Conservation (phyloP, 192 early-diverging fungal species). For the Linderina pennispora region DNA sequence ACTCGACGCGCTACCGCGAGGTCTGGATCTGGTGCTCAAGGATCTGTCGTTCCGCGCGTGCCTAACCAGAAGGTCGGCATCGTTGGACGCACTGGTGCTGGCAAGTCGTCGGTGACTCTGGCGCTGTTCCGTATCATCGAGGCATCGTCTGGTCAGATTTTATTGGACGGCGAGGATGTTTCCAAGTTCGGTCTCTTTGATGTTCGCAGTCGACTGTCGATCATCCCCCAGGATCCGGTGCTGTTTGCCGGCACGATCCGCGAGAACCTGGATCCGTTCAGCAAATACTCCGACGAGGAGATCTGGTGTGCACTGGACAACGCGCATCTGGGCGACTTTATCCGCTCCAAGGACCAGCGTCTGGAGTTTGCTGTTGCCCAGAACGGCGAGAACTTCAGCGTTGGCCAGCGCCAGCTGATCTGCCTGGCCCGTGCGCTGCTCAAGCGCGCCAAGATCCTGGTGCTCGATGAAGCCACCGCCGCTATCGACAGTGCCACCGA, state of each 20-base stretch:
- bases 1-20: constrained; percentile 74
- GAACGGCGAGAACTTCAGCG: constrained; percentile 78
- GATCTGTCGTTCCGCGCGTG: constrained; percentile 16
- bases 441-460: constrained; percentile 65
- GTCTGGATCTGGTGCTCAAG: constrained; percentile 73
- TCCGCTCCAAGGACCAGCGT: constrained; percentile 57
- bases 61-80: constrained; percentile 49
- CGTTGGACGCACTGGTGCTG: constrained; percentile 44
- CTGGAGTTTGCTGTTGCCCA: constrained; percentile 74
- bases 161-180: constrained; percentile 60
- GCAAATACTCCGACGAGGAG: constrained; percentile 43
- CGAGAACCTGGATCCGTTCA: constrained; percentile 53
- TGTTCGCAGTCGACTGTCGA: constrained; percentile 57
- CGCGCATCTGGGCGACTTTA: constrained; percentile 60
- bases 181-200: constrained; percentile 43
- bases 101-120: constrained; percentile 53
- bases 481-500: constrained; percentile 58
- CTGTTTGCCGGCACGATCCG: constrained; percentile 61
- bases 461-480: constrained; percentile 88
- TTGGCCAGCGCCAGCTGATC: constrained; percentile 79
- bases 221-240: constrained; percentile 87
- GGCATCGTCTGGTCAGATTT: constrained; percentile 56
- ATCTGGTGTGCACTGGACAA: constrained; percentile 68
- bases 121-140: constrained; percentile 58
- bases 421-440: constrained; percentile 65